These are phyloP conservation scores for Mycotypha africana DNA, from an alignment of 371 early-diverging fungal genomes.

Conservation along the genomic window DNA sequence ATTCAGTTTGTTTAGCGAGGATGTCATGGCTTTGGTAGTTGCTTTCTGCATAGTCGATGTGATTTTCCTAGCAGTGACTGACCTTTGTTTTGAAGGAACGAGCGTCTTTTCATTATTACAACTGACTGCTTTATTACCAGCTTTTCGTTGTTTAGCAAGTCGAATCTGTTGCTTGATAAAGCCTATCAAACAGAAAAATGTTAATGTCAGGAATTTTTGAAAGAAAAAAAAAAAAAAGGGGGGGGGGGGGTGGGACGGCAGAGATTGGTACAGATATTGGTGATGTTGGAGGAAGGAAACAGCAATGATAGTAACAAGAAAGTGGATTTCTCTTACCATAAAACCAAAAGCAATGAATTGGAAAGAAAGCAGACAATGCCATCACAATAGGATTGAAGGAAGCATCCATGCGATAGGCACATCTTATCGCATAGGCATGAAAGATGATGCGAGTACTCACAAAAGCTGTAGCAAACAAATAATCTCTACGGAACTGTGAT, in stretches of 20 bases:
- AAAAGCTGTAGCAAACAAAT: conserved; percentile 37
- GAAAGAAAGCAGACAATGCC: conserved; percentile 21
- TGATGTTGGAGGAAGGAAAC: too few species aligned
- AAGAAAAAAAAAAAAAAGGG: too few species aligned
- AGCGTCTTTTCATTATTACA: background rate
- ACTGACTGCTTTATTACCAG: background rate
- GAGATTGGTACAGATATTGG: too few species aligned
- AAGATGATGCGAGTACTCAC: conserved; percentile 31
- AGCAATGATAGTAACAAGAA: too few species aligned
- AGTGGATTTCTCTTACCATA: conserved; percentile 21
- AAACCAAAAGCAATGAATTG: conserved; percentile 47
- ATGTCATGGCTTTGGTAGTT: too few species aligned
- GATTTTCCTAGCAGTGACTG: too few species aligned
- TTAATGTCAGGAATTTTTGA: too few species aligned
- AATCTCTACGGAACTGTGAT: conserved; percentile 24
- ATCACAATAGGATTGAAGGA: conserved; percentile 1
- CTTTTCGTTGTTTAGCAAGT: background rate
- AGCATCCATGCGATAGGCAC: conserved; percentile 7
- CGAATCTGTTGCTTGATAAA: conserved; percentile 25
- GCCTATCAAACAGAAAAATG: conserved; percentile 7
- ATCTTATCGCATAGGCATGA: conserved; percentile 31
- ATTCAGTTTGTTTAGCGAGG: too few species aligned
- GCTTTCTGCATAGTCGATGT: too few species aligned
- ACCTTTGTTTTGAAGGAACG: too few species aligned
- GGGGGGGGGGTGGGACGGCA: too few species aligned